Base-by-base conservation (phyloP, 495 filamentous ascomycete species). In the Usnea hakonensis region DNA sequence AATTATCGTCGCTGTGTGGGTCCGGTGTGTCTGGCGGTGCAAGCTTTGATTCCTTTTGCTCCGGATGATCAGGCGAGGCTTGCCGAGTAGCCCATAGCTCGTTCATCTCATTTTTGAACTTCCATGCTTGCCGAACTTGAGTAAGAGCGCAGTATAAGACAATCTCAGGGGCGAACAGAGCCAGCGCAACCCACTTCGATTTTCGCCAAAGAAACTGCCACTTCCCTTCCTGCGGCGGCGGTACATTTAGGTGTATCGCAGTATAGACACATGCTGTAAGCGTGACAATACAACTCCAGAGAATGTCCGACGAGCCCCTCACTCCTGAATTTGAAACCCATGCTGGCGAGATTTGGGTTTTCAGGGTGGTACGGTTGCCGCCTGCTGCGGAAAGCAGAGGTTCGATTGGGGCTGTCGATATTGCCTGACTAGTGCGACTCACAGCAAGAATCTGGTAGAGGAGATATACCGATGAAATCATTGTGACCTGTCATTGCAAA, bases 231-330 rank as follows among this genome's bases (percentile, higher is more conserved):
- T 66, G 57, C 32, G 50, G 53, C 0, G 55, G 55, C 16, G 68
- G 72, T 14, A 76, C 36, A 52, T 76, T 73, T 17, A 72, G 68
- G 54, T 65, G 70, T 7, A 74, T 65, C 2, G 72, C 67, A 13
- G 71, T 63, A 62, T 71, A 76, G 41, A 71, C 66, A 48, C 73
- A 76, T 17, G 74, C 63, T 8, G 65, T 21, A 4, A 74, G 68
- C 33, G 74, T 76, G 36, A 75, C 28, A 36, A 70, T 13, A 58
- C 74, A 75, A 16, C 59, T 73, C 9, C 62, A 74, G 28, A 72
- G 13, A 38, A 76, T 71, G 52, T 46, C 56, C 65, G 64, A 73
- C 16, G 72, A 73, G 16, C 74, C 74, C 62, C 73, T 63, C 28
- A 64, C 64, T 44, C 68, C 43, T 21, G 73, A 69, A 16, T 71